These are phyloP conservation scores for Malus fusca DNA, from an alignment of 306 rosid species.

Conservation along the genomic window DNA sequence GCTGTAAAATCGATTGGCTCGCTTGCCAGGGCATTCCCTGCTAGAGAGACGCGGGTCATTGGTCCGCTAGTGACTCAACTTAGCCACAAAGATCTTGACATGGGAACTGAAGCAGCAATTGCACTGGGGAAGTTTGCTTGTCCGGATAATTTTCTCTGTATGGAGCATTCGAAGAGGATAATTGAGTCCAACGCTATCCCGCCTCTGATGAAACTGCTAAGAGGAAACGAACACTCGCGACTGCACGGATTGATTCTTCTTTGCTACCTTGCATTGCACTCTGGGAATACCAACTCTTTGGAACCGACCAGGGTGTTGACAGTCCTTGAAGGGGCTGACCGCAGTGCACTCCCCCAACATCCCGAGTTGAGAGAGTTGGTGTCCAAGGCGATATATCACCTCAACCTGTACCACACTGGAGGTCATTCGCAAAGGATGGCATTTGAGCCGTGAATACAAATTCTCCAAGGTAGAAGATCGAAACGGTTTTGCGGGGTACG, in stretches of 20 bases:
- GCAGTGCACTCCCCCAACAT: slow-evolving; percentile 32
- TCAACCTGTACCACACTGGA: slow-evolving; percentile 72
- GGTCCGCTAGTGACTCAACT: slow-evolving; percentile 53
- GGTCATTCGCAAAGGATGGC: slow-evolving; percentile 48
- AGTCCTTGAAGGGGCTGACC: slow-evolving; percentile 64
- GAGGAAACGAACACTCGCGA: slow-evolving; percentile 42
- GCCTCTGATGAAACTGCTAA: slow-evolving; percentile 46
- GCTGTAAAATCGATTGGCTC: slow-evolving; percentile 67
- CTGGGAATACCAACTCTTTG: slow-evolving; percentile 53
- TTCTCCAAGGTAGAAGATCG: slow-evolving; percentile 3
- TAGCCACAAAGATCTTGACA: slow-evolving; percentile 30
- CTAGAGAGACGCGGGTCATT: slow-evolving; percentile 67
- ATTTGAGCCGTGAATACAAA: slow-evolving; percentile 35
- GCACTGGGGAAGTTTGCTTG: slow-evolving; percentile 63
- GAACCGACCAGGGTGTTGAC: slow-evolving; percentile 64
- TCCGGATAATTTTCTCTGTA: slow-evolving; percentile 48
- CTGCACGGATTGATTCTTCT: slow-evolving; percentile 56
- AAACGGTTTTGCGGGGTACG: slow-evolving; percentile 16
- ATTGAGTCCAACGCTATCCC: slow-evolving; percentile 55
- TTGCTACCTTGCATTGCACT: slow-evolving; percentile 71
- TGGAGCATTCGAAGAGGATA: slow-evolving; percentile 66
- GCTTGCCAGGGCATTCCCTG: slow-evolving; percentile 84
- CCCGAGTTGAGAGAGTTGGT: slow-evolving; percentile 54
- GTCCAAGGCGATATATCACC: slow-evolving; percentile 47
- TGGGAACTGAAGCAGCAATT: slow-evolving; percentile 63